Base-by-base conservation (phyloP, 2,329 filamentous ascomycete species). In the Scytalidium lignicola region DNA sequence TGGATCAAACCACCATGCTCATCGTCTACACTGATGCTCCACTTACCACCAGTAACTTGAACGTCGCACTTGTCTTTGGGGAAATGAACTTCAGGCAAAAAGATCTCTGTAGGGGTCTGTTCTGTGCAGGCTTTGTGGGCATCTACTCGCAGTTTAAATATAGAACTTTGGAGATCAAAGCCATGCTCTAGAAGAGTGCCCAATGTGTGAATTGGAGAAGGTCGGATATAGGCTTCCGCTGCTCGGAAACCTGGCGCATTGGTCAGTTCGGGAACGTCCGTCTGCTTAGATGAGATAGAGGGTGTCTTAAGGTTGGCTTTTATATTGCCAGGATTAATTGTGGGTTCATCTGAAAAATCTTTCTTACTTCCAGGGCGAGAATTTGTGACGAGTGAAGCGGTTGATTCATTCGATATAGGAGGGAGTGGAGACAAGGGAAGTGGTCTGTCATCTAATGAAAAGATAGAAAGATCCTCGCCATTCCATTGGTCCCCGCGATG, bases 401-500 rank as follows among this genome's bases (percentile, higher is more conserved):
- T 73, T 1, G 79, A 79, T 43, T 68, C 72, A 46, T 66, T 70
- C 3, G 62, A 62, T 3, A 61, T 69, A 51, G 63, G 73, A 1
- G 76, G 77, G 2, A 79, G 52, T 5, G 75, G 64, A 2, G 79
- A 80, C 37, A 74, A 62, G 2, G 79, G 75, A 37, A 85, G 65
- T 15, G 74, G 69, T 48, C 82, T 84, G 66, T 99, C 95, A 63
- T 99, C 91, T 4, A 81, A 59, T 0, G 90, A 96, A 64, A 83
- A 86, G 48, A 99, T 93, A 4, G 91, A 96, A 28, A 99, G 70
- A 65, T 99, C 93, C 67, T 99, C 93, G 43, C 93, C 93, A 58
- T 99, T 99, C 93, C 93, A 99, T 56, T 90, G 83, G 61, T 99
- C 93, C 48, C 93, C 93, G 70, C 88, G 85, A 62, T 85, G 75